Evolutionary conservation across 1,284 basidiomycete genomes (phyloP).

Genomic region (Exobasidium cylindrosporum): DNA sequence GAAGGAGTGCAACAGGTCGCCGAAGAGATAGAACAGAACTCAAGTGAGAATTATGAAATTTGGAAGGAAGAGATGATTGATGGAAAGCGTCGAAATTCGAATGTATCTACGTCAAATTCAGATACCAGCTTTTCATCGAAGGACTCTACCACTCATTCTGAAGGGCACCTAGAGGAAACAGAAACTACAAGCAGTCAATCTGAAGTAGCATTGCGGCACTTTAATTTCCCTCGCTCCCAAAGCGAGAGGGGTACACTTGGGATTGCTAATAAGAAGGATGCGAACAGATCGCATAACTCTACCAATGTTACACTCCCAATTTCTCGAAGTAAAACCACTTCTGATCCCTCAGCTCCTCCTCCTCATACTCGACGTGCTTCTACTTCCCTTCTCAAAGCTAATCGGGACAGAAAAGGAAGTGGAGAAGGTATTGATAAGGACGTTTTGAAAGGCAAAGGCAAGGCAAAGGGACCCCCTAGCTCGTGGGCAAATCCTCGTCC

Average conservation of each 20-base stretch:
- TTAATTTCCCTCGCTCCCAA: slow-evolving; percentile 33
- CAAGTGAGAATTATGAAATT: neutral
- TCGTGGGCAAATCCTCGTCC: neutral
- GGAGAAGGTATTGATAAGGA: neutral
- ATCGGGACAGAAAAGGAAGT: neutral
- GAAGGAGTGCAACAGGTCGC: neutral
- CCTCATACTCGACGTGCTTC: neutral
- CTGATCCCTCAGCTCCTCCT: slow-evolving; percentile 1
- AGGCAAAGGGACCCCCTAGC: slow-evolving; percentile 2
- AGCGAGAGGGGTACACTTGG: too few species aligned
- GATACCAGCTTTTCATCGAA: neutral
- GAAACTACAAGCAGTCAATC: neutral
- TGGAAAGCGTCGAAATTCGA: neutral
- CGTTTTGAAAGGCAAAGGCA: slow-evolving; percentile 1
- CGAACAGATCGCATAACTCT: neutral
- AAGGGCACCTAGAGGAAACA: too few species aligned
- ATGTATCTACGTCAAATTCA: neutral
- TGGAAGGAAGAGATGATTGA: neutral
- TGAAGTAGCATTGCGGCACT: neutral
- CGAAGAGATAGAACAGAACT: neutral
- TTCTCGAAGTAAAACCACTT: neutral
- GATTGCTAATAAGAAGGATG: slow-evolving; percentile 46
- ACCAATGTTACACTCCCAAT: too few species aligned
- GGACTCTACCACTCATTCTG: neutral
- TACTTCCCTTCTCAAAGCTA: neutral